Base-by-base conservation (phyloP, 345 rosid genomes). In the Eucalyptus sp. region DNA sequence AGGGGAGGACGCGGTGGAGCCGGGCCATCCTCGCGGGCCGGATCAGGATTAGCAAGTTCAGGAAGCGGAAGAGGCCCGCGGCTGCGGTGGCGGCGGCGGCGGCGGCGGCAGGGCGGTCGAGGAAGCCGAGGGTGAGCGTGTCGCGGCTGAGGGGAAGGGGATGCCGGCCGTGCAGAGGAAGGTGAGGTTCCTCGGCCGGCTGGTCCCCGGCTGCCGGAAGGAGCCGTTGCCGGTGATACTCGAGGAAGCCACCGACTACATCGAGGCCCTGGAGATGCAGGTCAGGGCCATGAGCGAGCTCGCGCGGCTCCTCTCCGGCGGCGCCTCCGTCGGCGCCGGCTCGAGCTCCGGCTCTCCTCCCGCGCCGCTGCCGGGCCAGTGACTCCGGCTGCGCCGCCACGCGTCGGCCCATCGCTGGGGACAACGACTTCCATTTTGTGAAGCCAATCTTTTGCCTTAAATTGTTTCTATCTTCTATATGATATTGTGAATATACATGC, bases 191-290 rank as follows among this genome's bases (percentile, higher is more conserved):
- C 94, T 98, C n/a, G 96, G 99, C 89, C 94, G 97, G 90, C 90
- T 98, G 91, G 99, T 98, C 87, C 99, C 99, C 29, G 99, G 99
- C 84, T 98, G 99, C 96, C 94, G 98, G 87, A 97, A 96, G 90
- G 96, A 98, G 89, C 92, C 98, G 10, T 89, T 98, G 83, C 99
- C 99, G 16, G 96, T 98, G 86, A 95, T 98, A 87, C 95, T 98
- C 50, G 99, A 98, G 89, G 99, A 98, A 89, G 97, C 98, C 0
- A 95, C 98, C 0, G 99, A 98, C 94, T 98, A 98, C 87, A 98
- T 98, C 64, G 96, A 97, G 22, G 99, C 99, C 8, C 92, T 97
- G 89, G 97, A 98, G 99, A 98, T 98, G 99, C 99, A 98, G 91
- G 94, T 98, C 80, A 93, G 98, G 86, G 95, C 98, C 90, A 96